These are phyloP conservation scores for Sabuloglossum arenarium DNA, from an alignment of 495 filamentous ascomycete species.

Conservation along the genomic window DNA sequence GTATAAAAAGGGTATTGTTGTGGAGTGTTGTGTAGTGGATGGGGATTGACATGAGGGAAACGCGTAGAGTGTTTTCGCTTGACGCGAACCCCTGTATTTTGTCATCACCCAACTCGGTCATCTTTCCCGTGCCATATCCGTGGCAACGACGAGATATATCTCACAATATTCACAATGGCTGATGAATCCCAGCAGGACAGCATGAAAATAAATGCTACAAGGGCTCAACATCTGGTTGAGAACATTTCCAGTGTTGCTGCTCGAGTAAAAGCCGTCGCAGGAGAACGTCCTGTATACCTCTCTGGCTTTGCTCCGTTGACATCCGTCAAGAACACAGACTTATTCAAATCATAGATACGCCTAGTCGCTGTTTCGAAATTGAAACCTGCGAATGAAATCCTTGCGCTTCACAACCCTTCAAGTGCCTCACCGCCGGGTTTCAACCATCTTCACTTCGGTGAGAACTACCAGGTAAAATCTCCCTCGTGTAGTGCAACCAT, in stretches of 20 bases:
- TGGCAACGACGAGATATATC: too few relatives aligned
- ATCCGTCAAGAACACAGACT: neutral
- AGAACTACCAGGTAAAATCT: conserved; percentile 48
- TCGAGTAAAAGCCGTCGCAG: neutral
- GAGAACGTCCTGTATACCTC: neutral
- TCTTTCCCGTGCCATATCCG: neutral
- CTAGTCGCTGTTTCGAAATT: conserved; percentile 88
- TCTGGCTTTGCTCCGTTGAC: neutral
- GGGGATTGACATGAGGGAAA: neutral
- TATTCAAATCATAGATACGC: conserved; percentile 32
- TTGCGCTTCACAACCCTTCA: conserved; percentile 49
- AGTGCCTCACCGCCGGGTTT: conserved; percentile 3
- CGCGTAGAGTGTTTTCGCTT: neutral
- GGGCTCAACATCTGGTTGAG: conserved; percentile 5
- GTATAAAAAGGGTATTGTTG: neutral
- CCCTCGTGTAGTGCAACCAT: neutral
- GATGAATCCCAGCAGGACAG: neutral
- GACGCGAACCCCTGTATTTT: neutral
- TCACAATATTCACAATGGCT: neutral
- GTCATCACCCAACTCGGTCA: neutral
- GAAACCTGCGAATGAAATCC: conserved; percentile 74
- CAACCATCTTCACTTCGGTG: conserved; percentile 67
- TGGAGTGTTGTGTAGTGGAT: neutral
- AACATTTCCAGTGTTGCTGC: conserved; percentile 1
- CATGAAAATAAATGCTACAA: conserved; percentile 3